Conservation (phyloP, 108 stramenopile species). For the Conticribra weissflogii region DNA sequence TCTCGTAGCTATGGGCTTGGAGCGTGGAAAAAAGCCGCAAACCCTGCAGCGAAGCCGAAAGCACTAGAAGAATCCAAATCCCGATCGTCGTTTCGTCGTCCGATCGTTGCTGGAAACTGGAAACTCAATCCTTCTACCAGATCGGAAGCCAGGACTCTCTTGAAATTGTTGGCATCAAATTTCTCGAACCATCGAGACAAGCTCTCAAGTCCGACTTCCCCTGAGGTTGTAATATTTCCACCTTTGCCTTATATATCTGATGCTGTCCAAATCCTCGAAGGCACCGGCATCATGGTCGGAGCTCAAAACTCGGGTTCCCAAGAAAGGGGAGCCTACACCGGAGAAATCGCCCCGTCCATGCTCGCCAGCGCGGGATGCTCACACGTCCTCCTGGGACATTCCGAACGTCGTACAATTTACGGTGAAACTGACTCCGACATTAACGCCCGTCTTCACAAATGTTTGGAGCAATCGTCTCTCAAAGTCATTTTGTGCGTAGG, state of each 20-base stretch:
- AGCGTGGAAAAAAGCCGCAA: slow-evolving; percentile 17
- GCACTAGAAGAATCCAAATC: slow-evolving; percentile 8
- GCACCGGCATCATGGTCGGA: slow-evolving; percentile 75
- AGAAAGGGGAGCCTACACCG: slow-evolving; percentile 60
- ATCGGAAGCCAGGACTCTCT: slow-evolving; percentile 58
- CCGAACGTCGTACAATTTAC: slow-evolving; percentile 56
- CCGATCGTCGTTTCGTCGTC: slow-evolving; percentile 18
- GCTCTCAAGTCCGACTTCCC: slow-evolving; percentile 6
- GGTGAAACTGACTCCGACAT: slow-evolving; percentile 49
- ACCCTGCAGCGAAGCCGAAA: neutral
- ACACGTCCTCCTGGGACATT: slow-evolving; percentile 63
- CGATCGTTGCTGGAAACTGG: slow-evolving; percentile 81
- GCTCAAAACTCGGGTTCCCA: slow-evolving; percentile 66
- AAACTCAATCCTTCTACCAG: slow-evolving; percentile 70
- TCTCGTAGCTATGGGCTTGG: slow-evolving; percentile 26
- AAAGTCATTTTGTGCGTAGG: slow-evolving; percentile 58
- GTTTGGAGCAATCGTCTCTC: slow-evolving; percentile 35
- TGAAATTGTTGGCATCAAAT: slow-evolving; percentile 55
- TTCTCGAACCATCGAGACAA: slow-evolving; percentile 50
- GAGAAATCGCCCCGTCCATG: slow-evolving; percentile 56
- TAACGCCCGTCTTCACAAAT: slow-evolving; percentile 39
- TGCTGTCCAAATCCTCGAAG: slow-evolving; percentile 54
- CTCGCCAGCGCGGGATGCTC: slow-evolving; percentile 43
- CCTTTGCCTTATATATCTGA: slow-evolving; percentile 60
- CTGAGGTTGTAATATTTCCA: slow-evolving; percentile 73